phyloP scores from a whole-genome alignment of 2,329 filamentous ascomycete genomes.

The Cladosporium sp. region DNA sequence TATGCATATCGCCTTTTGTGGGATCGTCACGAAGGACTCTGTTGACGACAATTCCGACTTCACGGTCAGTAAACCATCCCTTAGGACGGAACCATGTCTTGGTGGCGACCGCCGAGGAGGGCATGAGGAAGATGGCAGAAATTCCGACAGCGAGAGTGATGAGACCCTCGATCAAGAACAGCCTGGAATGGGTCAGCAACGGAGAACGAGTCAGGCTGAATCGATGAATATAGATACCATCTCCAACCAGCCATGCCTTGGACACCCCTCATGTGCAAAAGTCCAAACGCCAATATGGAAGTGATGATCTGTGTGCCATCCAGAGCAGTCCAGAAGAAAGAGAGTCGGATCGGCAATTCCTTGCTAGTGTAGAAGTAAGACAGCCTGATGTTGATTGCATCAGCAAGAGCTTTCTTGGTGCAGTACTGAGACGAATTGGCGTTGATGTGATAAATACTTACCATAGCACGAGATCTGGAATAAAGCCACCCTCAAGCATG shows the following conservation, averaged over 20 bases:
- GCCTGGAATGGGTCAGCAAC: neutral
- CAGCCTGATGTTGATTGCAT: slow-evolving; percentile 16
- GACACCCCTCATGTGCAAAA: slow-evolving; percentile 27
- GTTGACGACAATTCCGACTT: slow-evolving; percentile 65
- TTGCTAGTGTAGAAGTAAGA: slow-evolving; percentile 40
- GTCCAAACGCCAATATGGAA: slow-evolving; percentile 26
- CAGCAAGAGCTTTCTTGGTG: neutral
- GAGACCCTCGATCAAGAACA: slow-evolving; percentile 31
- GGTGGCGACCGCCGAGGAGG: slow-evolving; percentile 58
- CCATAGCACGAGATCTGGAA: slow-evolving; percentile 37
- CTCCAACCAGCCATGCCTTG: slow-evolving; percentile 24
- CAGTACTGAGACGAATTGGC: neutral
- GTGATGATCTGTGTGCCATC: slow-evolving; percentile 28
- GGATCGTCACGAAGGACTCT: slow-evolving; percentile 59
- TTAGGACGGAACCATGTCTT: slow-evolving; percentile 55
- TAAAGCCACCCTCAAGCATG: slow-evolving; percentile 22
- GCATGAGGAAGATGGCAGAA: slow-evolving; percentile 34
- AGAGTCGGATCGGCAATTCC: slow-evolving; percentile 40
- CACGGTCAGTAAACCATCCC: slow-evolving; percentile 63
- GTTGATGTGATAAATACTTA: neutral
- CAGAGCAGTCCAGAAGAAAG: slow-evolving; percentile 39
- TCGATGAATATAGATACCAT: slow-evolving; percentile 21
- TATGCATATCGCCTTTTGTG: slow-evolving; percentile 53
- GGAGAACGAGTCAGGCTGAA: neutral
- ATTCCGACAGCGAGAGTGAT: slow-evolving; percentile 29